Evolutionary conservation across 257 asterid genomes (phyloP).

Genomic region (Ophiorrhiza pumila): DNA sequence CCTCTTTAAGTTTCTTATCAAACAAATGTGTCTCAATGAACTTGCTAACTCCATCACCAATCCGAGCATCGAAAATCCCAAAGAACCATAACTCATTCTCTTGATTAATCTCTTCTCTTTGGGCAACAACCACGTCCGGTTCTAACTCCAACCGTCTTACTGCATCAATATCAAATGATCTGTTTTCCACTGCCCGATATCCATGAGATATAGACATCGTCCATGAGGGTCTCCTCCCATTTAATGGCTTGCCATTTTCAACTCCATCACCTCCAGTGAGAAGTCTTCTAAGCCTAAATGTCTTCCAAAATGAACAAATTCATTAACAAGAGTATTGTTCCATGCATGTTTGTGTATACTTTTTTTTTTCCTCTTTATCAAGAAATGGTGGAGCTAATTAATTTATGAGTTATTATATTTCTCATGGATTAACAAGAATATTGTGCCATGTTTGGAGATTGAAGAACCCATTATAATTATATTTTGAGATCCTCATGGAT

Average conservation of each 20-base stretch:
- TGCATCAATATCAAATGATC: slow-evolving; percentile 4
- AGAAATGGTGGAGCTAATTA: no score
- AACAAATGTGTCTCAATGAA: slow-evolving; percentile 50
- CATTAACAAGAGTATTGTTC: not conserved
- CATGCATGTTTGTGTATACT: no score
- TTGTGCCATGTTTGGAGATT: no score
- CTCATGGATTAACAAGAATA: no score
- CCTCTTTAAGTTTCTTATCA: slow-evolving; percentile 42
- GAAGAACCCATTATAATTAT: no score
- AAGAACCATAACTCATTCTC: slow-evolving; percentile 52
- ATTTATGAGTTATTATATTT: no score
- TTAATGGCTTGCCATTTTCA: slow-evolving; percentile 16
- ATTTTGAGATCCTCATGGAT: no score
- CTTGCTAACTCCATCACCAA: slow-evolving; percentile 39
- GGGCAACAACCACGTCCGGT: slow-evolving; percentile 40
- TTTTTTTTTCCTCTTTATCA: no score
- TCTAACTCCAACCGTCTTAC: slow-evolving; percentile 3
- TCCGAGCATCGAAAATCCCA: slow-evolving; percentile 49
- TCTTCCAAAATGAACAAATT: slow-evolving; percentile 21
- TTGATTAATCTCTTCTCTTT: slow-evolving; percentile 39
- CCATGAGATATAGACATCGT: slow-evolving; percentile 48
- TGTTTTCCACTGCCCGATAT: slow-evolving; percentile 28
- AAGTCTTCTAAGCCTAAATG: slow-evolving; percentile 28
- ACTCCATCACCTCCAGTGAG: slow-evolving; percentile 25
- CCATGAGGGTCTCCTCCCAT: slow-evolving; percentile 37